Base-by-base conservation (phyloP, 1,284 basidiomycete genomes). In the Inonotus hispidus region DNA sequence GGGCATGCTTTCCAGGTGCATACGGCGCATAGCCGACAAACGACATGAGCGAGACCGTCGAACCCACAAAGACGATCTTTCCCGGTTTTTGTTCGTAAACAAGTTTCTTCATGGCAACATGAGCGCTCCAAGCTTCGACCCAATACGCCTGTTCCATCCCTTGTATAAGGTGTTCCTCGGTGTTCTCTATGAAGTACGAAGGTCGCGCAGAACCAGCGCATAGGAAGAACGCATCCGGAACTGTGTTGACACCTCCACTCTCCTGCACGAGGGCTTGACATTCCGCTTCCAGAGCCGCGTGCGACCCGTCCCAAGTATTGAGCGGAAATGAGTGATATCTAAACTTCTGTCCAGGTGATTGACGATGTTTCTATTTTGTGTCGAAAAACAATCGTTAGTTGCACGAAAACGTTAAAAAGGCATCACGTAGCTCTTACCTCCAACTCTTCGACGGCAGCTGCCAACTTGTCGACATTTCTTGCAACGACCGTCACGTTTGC, bases 1-100 rank as follows among this genome's bases (percentile, higher is more conserved):
- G 74, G 10, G 96, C 96, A 68, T 90, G 88, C 72, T 98, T 98
- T 53, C 87, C 90, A 0, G 95, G 93, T 1, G 91, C 78, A 71
- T 99, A 98, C 1, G 88, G 82, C 2, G 89, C 79, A 68, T 91
- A 98, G 0, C 96, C 95, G 16, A 92, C 77, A 55, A 98, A 80
- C 1, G 86, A 83, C 77, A 94, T 89, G 66, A 90, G 85, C 0
- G 88, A 90, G 14, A 96, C 73, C n/a, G 88, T 82, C 0, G 92
- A 95, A 7, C 88, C 88, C 23, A 93, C 85, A 55, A 98, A 84
- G 3, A 93, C 80, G 61, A 98, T 87, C 69, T 90, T 92, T 43
- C 81, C 81, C 56, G 81, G 79, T 16, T 77, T 75, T 25, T 77
- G 75, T 43, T 81, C 75, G 47, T 77, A 76, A 11, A 84, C 84